phyloP scores from a whole-genome alignment of 805 yeast species.

The Tetrapisispora fleetii region DNA sequence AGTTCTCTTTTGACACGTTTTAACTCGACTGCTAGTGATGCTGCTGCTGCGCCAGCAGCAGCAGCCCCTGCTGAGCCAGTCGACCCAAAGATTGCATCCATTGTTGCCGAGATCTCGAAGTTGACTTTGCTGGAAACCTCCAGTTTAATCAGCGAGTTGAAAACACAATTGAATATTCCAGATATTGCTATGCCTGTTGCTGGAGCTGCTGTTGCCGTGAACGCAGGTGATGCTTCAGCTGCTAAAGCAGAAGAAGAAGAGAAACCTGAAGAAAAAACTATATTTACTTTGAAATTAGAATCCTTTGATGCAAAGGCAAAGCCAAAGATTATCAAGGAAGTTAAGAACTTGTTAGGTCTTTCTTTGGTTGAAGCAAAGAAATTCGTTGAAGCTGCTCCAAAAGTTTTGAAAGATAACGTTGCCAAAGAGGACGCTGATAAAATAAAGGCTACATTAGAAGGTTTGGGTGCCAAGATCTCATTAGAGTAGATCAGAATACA shows the following conservation, averaged over 20 bases:
- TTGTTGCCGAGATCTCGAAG: slow-evolving; percentile 85
- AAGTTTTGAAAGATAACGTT: slow-evolving; percentile 86
- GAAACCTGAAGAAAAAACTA: slow-evolving; percentile 81
- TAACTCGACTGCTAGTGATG: slow-evolving; percentile 4
- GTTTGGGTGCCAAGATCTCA: slow-evolving; percentile 84
- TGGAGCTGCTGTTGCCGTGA: slow-evolving; percentile 40
- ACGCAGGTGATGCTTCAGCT: slow-evolving; percentile 49
- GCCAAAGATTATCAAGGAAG: slow-evolving; percentile 97
- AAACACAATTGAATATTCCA: slow-evolving; percentile 78
- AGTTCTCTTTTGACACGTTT: slow-evolving; percentile 2
- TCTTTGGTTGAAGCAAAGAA: slow-evolving; percentile 95
- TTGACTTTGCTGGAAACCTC: slow-evolving; percentile 91
- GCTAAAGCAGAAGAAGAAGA: slow-evolving; percentile 63
- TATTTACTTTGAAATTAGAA: slow-evolving; percentile 85
- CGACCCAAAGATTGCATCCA: slow-evolving; percentile 77
- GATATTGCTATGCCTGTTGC: slow-evolving; percentile 50
- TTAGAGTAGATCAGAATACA: slow-evolving; percentile 49
- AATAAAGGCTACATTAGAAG: slow-evolving; percentile 87
- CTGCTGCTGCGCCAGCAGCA: not conserved
- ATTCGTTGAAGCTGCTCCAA: slow-evolving; percentile 96
- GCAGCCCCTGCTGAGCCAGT: slow-evolving; percentile 33
- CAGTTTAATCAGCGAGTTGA: slow-evolving; percentile 69
- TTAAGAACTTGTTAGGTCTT: slow-evolving; percentile 80
- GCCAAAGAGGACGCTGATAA: slow-evolving; percentile 97
- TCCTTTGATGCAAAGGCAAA: slow-evolving; percentile 89